Evolutionary conservation across 352 stramenopile species (phyloP), one percentile per base, ranked within the genome.

Genomic region (Pythium coloratum): DNA sequence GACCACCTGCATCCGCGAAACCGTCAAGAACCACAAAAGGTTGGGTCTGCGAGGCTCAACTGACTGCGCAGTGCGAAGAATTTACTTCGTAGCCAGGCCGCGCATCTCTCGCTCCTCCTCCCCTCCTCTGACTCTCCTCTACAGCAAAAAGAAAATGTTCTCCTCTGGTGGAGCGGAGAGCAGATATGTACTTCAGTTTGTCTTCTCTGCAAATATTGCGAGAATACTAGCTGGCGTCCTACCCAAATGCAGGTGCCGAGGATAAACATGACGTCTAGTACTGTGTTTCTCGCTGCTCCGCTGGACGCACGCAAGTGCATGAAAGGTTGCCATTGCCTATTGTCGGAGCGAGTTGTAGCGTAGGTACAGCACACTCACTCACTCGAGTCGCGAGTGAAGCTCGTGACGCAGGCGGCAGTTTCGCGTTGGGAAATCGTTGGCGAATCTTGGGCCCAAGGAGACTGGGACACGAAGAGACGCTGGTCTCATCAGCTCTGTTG

Each of bases 201-300:
- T 44, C 8, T 44, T 44, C 36, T 44, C 36, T 44, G 36, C 36
- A 44, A 44, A 44, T 44, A 44, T 44, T 44, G 18, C 40, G 16
- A 49, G 18, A 49, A 49, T 13, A 16, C 16, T 28, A 26, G 3
- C 18, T 6, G 1, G 14, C 16, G 7, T 10, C 42, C n/a, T 20
- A 5, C 14, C 42, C 24, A 32, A n/a, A 53, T 53, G 46, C 46
- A 53, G 46, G 20, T 53, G 46, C 7, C 46, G 18, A 12, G 0
- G 18, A 14, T 30, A 24, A 6, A 3, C 20, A 9, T 4, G 0
- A 32, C 3, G n/a, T 32, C 46, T 30, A 53, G 46, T 53, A 53
- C 46, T 53, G 46, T 53, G 46, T 53, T 53, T 53, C 46, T 53
- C 46, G 46, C 46, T n/a, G 46, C 7, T 53, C 30, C 46, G 46